Evolutionary conservation across 2,329 filamentous ascomycete genomes (phyloP), one percentile per base, ranked within the genome.

Genomic region (Ceratocystis eucalypticola): DNA sequence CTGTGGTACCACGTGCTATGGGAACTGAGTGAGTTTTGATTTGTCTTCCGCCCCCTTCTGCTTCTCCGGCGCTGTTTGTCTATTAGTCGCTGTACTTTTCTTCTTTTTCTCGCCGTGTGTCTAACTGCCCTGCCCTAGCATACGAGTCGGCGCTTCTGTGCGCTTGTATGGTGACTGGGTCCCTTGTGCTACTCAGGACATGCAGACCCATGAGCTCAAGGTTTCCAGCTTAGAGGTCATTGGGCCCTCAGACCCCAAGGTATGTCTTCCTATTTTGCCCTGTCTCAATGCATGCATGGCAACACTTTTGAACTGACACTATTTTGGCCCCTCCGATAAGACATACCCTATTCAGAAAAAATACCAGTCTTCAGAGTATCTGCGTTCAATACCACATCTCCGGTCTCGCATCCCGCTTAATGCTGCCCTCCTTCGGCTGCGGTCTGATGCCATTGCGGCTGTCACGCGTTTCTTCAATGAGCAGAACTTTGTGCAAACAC

Each of bases 291-390:
- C 12, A 25, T 7, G 8, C n/a, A 33, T 44, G 12, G 3, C 20
- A 41, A 12, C 37, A 12, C 37, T 41, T 41, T 41, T 41, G 37
- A 41, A 12, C 37, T 41, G 10, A 41, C 37, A 41, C 37, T 12
- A 12, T 41, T 4, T 41, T 41, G 37, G 8, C 10, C 65, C 64
- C 28, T 46, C 6, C 50, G 20, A 3, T 72, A 41, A 97, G 89
- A 89, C 87, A 69, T 96, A 90, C 73, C 94, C 94, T 2, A 84
- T 99, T 28, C 94, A 99, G 76, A 96, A 96, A 76, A 97, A 97
- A 77, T 96, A 94, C 71, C 92, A 96, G 71, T 90, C 87, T 4
- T 80, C 88, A 63, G 93, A 97, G 73, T 97, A 88, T 74, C 83
- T 99, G 69, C 88, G 94, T 67, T 88, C 88, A 12, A 82, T 96